Evolutionary conservation across 495 filamentous ascomycete genomes (phyloP), one percentile per base, ranked within the genome.

Genomic region (Penicillium paradoxum): DNA sequence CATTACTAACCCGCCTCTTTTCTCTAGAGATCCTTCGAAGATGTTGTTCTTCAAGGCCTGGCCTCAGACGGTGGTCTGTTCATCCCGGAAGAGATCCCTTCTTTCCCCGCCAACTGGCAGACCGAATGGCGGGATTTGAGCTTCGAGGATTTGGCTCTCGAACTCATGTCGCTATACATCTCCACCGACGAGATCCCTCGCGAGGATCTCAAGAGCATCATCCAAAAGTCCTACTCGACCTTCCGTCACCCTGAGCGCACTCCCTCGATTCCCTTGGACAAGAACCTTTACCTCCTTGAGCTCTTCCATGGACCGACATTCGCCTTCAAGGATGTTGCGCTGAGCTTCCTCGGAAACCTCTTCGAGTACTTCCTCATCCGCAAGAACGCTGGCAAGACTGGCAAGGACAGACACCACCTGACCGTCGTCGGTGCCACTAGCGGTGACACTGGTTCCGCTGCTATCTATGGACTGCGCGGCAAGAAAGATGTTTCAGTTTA

Each of bases 271-370:
- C 76, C 83, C 9, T 78, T 96, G 17, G 71, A 86, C 51, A 79
- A 82, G 57, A 83, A 89, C 64, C 66, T 97, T 8, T 79, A 95
- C 65, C 71, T 97, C 10, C 83, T 97, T 10, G 93, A 98, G 70
- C 84, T 98, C 10, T 98, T 97, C 79, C 92, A 97, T 66, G 93
- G 93, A n/a, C 91, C 90, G 2, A 97, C 83, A n/a, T 96, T 85
- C 59, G 82, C 92, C 6, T 97, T 96, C 78, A 97, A 97, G 71
- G 91, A 95, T 64, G 49, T 62, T 59, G 87, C 92, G 5, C 70
- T 97, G 21, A 90, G 96, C 60, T 90, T 95, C 58, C 73, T 98
- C 6, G 93, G 93, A 21, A 97, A 98, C 63, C 77, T 97, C 11
- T 96, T 98, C 64, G 93, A 98, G 72, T 98, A 92, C 66, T 92